Conservation (phyloP, 768 basidiomycete species). For the Gymnopilus junonius region DNA sequence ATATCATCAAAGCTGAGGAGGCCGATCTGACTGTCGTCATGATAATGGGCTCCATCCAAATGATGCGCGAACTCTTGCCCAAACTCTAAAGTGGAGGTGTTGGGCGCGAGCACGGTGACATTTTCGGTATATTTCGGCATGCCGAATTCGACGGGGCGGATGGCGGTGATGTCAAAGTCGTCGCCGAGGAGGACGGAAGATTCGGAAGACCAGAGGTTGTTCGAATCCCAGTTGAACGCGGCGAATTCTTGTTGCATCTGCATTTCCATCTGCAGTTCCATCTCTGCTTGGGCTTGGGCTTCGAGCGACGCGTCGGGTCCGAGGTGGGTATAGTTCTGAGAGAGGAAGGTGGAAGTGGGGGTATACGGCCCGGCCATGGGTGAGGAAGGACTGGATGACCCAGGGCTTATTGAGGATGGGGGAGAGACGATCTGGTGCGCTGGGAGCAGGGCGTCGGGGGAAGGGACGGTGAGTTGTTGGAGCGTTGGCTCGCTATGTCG, state of each 20-base stretch:
- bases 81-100: constrained; percentile 32
- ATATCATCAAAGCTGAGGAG: constrained; percentile 46
- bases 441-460: constrained; percentile 38
- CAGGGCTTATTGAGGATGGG: constrained; percentile 48
- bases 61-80: constrained; percentile 36
- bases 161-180: constrained; percentile 70
- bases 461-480: constrained; percentile 48
- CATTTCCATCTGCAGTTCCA: constrained; percentile 43
- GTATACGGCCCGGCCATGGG: constrained; percentile 55
- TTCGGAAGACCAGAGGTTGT: constrained; percentile 35
- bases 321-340: constrained; percentile 11
- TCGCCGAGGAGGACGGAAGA: constrained; percentile 50
- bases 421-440: constrained; percentile 54
- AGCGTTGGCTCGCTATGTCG: constrained; percentile 28
- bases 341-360: constrained; percentile 39
- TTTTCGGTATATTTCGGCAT: constrained; percentile 47
- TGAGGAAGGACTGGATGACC: constrained; percentile 55
- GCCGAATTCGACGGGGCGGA: constrained; percentile 68
- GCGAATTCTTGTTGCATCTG: constrained; percentile 44
- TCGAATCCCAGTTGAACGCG: constrained; percentile 39
- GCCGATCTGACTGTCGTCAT: constrained; percentile 27
- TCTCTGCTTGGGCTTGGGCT: constrained; percentile 35
- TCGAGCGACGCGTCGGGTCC: constrained; percentile 25
- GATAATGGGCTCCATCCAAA: constrained; percentile 29
- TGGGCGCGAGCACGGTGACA: constrained; percentile 23